Percentiles rank a stretch among this genome's conserved stretches.
Evolutionary conservation across 2,329 filamentous ascomycete genomes (phyloP).

Genomic region (Fusarium albidum): DNA sequence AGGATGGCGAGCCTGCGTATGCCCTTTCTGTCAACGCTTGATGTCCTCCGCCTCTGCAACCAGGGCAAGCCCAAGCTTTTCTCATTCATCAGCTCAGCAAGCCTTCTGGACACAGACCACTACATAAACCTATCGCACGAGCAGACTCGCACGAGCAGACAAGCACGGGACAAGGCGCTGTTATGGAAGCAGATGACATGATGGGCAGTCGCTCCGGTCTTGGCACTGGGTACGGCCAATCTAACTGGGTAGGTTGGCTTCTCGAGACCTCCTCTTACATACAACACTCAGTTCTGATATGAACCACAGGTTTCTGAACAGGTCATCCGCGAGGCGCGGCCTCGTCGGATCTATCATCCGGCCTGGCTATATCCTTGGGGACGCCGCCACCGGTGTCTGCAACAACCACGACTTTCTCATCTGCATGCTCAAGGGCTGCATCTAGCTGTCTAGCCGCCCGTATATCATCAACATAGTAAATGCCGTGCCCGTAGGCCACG

Average conservation of each 20-base stretch:
- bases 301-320: no score
- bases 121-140: constrained; percentile 76
- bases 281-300: no score
- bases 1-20: no score
- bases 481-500: constrained; percentile 85
- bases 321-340: constrained; percentile 82
- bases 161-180: constrained; percentile 50
- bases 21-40: constrained; percentile 76
- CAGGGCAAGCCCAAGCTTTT: constrained; percentile 78
- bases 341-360: constrained; percentile 82
- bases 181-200: constrained; percentile 82
- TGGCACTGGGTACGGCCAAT: constrained; percentile 87
- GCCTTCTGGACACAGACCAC: constrained; percentile 79
- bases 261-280: no score
- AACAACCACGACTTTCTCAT: constrained; percentile 92
- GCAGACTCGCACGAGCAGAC: constrained; percentile 61
- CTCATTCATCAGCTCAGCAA: constrained; percentile 82
- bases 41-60: constrained; percentile 75
- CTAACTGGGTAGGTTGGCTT: constrained; percentile 93
- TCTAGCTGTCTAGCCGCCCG: constrained; percentile 78
- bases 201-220: constrained; percentile 78
- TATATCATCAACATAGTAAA: constrained; percentile 88
- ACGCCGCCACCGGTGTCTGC: constrained; percentile 71
- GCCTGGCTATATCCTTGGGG: constrained; percentile 85
- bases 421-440: constrained; percentile 84